Percentiles rank a stretch among this genome's conserved stretches.
phyloP scores from a whole-genome alignment of 352 stramenopile genomes.

The Pythium utonaiense region DNA sequence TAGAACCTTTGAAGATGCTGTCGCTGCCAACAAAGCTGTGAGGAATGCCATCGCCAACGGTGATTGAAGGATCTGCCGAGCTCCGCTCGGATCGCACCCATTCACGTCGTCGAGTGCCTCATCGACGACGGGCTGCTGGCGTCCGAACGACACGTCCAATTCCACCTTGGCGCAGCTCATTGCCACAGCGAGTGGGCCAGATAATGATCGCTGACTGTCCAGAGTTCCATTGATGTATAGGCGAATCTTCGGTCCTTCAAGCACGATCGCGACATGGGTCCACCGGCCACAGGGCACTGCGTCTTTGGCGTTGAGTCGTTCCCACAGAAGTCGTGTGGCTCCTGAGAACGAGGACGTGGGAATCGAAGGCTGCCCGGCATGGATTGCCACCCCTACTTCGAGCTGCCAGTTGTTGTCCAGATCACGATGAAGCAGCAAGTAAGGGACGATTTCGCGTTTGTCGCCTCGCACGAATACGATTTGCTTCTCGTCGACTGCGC shows the following conservation, averaged over 20 bases:
- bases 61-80: neutral
- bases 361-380: neutral
- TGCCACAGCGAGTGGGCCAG: constrained; percentile 27
- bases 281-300: constrained; percentile 59
- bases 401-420: constrained; percentile 38
- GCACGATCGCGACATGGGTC: constrained; percentile 83
- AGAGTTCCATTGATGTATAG: constrained; percentile 90
- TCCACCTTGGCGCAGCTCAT: constrained; percentile 32
- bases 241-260: constrained; percentile 82
- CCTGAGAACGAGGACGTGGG: neutral
- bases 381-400: constrained; percentile 53
- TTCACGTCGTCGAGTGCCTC: neutral
- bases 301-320: constrained; percentile 75
- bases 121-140: constrained; percentile 8
- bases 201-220: constrained; percentile 76
- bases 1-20: neutral
- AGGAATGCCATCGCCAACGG: constrained; percentile 18
- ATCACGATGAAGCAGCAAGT: constrained; percentile 50
- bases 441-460: constrained; percentile 54
- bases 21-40: constrained; percentile 4
- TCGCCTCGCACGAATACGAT: constrained; percentile 76
- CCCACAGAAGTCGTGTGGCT: constrained; percentile 28
- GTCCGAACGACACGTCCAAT: constrained; percentile 56
- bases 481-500: constrained; percentile 27
- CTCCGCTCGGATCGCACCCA: neutral